Conservation (phyloP, 176 grass and related monocot genomes). For the Eragrostis curvula region DNA sequence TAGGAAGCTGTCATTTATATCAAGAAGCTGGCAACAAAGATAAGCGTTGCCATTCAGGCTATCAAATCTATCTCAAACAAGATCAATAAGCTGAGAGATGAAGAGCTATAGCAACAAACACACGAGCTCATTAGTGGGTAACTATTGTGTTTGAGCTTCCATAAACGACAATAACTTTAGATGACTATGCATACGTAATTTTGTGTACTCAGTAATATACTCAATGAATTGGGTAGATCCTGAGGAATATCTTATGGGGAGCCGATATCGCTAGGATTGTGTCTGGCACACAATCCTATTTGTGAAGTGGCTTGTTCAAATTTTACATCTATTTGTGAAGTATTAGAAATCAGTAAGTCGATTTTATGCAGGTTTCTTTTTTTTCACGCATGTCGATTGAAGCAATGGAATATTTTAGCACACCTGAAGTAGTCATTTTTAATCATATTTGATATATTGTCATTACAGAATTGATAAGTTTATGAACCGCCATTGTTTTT, state of each 20-base stretch:
- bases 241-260: not conserved
- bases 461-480: not conserved
- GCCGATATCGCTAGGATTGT: not conserved
- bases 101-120: constrained; percentile 62
- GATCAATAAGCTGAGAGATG: too few relatives aligned
- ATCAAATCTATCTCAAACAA: constrained; percentile 57
- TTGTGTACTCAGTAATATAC: not conserved
- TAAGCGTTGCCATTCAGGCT: constrained; percentile 56
- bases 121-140: constrained; percentile 66
- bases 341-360: not conserved
- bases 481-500: not conserved
- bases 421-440: not conserved
- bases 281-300: not conserved
- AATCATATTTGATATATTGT: too few relatives aligned
- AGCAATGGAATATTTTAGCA: not conserved
- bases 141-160: constrained; percentile 33
- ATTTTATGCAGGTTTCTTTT: constrained; percentile 3
- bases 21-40: constrained; percentile 58
- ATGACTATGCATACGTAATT: not conserved
- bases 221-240: not conserved
- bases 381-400: constrained; percentile 10
- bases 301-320: not conserved
- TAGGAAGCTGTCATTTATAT: constrained; percentile 43
- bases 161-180: not conserved
- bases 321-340: too few relatives aligned